These are phyloP conservation scores for Nannochloropsis salina DNA, from an alignment of 108 stramenopile species.

Conservation along the genomic window DNA sequence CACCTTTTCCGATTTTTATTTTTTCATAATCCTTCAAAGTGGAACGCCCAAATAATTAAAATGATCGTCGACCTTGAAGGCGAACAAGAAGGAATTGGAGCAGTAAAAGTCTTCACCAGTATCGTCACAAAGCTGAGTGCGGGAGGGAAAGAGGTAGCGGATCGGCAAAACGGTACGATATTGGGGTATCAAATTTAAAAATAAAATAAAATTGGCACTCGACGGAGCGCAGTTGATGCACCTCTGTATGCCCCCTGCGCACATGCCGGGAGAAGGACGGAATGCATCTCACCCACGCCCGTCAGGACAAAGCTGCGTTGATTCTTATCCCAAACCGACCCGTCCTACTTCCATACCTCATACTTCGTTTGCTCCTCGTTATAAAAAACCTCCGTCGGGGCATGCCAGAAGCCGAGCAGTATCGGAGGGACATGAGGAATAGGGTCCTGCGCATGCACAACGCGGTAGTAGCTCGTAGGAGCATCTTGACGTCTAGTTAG, in stretches of 20 bases:
- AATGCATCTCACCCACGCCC: too few relatives aligned
- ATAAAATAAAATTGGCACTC: too few relatives aligned
- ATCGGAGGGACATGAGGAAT: not conserved
- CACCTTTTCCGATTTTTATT: too few relatives aligned
- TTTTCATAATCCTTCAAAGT: not conserved
- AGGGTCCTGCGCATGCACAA: not conserved
- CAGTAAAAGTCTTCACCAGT: not conserved
- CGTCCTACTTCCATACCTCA: not conserved
- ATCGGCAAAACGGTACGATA: not conserved
- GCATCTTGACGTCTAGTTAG: not conserved
- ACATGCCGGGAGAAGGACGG: too few relatives aligned
- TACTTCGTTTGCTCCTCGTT: not conserved
- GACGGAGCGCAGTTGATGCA: too few relatives aligned
- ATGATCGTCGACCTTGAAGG: not conserved
- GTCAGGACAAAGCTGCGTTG: too few relatives aligned
- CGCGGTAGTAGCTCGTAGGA: not conserved
- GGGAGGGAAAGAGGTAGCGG: not conserved
- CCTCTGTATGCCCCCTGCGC: too few relatives aligned
- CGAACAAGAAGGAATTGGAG: not conserved
- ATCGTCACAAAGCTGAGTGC: not conserved
- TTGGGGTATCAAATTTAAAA: too few relatives aligned
- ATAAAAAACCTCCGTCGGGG: not conserved
- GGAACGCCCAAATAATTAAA: not conserved
- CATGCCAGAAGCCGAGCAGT: constrained; percentile 2
- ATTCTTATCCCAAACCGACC: not conserved